Percentiles rank a stretch among this genome's conserved stretches.
Evolutionary conservation across 208 protist genomes (phyloP).

Genomic region (Novymonas esmeraldas): DNA sequence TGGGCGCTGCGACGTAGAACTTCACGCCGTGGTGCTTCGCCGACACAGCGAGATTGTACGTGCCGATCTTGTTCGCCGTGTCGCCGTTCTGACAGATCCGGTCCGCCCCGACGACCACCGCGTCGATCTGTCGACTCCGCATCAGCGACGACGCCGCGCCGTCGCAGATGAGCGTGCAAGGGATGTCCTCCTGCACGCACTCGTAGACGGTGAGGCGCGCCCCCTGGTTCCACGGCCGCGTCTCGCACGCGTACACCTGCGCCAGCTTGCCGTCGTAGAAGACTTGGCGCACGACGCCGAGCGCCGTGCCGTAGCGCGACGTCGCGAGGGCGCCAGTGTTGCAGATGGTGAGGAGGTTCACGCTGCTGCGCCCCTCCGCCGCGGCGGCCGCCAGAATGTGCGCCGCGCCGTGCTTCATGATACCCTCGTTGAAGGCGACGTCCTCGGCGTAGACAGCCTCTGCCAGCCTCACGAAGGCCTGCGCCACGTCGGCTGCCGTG

Average conservation of each 20-base stretch:
- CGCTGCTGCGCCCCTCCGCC: slow-evolving; percentile 30
- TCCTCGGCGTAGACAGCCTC: slow-evolving; percentile 91
- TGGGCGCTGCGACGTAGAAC: slow-evolving; percentile 94
- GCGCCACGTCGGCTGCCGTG: slow-evolving; percentile 42
- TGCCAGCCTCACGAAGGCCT: slow-evolving; percentile 64
- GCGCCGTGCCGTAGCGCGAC: slow-evolving; percentile 92
- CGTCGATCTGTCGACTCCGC: slow-evolving; percentile 62
- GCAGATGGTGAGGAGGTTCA: slow-evolving; percentile 93
- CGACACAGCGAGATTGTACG: slow-evolving; percentile 92
- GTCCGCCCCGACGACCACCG: slow-evolving; percentile 94
- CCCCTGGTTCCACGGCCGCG: slow-evolving; percentile 96
- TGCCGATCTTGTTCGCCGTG: slow-evolving; percentile 97
- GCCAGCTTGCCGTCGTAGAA: slow-evolving; percentile 82
- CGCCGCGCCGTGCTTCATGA: slow-evolving; percentile 86
- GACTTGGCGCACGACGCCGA: slow-evolving; percentile 92
- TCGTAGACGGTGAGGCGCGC: slow-evolving; percentile 95
- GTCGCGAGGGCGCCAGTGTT: slow-evolving; percentile 95
- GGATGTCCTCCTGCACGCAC: slow-evolving; percentile 93
- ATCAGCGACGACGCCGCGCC: slow-evolving; percentile 87
- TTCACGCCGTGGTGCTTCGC: slow-evolving; percentile 90
- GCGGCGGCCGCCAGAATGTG: slow-evolving; percentile 69
- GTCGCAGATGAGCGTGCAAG: slow-evolving; percentile 93
- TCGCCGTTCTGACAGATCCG: slow-evolving; percentile 95
- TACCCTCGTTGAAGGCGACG: slow-evolving; percentile 90
- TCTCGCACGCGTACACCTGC: slow-evolving; percentile 94